Conservation (phyloP, 768 basidiomycete species). For the Mycena latifolia region DNA sequence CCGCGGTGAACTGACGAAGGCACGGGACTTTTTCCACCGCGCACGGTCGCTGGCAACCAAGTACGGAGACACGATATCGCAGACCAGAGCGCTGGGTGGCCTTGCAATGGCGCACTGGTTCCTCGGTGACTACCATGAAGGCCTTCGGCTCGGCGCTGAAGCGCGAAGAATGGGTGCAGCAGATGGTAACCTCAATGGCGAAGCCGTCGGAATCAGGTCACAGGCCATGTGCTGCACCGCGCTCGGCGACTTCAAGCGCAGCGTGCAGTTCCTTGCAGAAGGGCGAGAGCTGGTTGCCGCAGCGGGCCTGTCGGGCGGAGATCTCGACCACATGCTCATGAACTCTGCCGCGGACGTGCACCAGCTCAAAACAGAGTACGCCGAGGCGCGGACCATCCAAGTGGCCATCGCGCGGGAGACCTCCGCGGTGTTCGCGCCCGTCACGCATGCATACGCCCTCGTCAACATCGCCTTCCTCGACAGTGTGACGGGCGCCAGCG, state of each 20-base stretch:
- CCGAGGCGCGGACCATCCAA: not conserved
- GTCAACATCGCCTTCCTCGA: not conserved
- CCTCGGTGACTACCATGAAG: not conserved
- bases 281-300: not conserved
- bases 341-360: not conserved
- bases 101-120: not conserved
- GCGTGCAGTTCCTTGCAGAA: not conserved
- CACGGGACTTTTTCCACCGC: not conserved
- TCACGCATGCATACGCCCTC: not conserved
- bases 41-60: constrained; percentile 3
- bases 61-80: not conserved
- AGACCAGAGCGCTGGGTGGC: constrained; percentile 5
- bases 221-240: constrained; percentile 13
- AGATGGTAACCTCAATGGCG: not conserved
- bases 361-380: constrained; percentile 9
- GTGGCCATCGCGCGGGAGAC: not conserved
- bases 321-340: not conserved
- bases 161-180: not conserved
- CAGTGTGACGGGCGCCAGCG: not conserved
- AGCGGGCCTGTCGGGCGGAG: constrained; percentile 2
- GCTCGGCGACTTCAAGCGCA: constrained; percentile 7
- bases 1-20: not conserved
- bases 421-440: not conserved
- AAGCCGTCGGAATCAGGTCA: not conserved
- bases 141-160: not conserved